Conservation (phyloP, 176 grass and related monocot species). For the Coix lacrymajobi region DNA sequence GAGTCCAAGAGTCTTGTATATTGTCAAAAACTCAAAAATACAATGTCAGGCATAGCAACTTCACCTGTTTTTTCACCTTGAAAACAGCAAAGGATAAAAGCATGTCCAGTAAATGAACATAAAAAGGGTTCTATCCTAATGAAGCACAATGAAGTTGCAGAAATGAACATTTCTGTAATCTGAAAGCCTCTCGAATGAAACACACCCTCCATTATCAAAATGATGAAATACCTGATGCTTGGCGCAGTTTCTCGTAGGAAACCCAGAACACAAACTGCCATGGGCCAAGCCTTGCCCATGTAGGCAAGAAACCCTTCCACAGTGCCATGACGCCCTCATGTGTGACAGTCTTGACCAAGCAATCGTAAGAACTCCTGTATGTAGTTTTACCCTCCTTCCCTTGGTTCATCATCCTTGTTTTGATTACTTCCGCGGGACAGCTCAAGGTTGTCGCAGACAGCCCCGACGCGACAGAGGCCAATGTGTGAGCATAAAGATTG, state of each 20-base stretch:
- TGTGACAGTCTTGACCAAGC: slow-evolving; percentile 67
- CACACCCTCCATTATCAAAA: slow-evolving; percentile 36
- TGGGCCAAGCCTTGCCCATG: slow-evolving; percentile 82
- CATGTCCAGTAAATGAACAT: background rate
- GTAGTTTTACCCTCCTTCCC: slow-evolving; percentile 24
- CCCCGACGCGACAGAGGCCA: slow-evolving; percentile 69
- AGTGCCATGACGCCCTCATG: slow-evolving; percentile 49
- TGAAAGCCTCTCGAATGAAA: background rate
- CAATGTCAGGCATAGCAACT: background rate
- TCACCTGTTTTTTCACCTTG: background rate
- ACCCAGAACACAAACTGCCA: slow-evolving; percentile 97
- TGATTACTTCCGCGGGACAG: slow-evolving; percentile 81
- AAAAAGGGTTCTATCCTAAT: background rate
- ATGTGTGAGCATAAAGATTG: slow-evolving; percentile 63
- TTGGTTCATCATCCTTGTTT: slow-evolving; percentile 93
- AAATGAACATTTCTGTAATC: background rate
- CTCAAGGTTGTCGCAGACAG: slow-evolving; percentile 57
- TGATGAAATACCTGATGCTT: slow-evolving; percentile 62
- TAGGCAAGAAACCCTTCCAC: slow-evolving; percentile 90
- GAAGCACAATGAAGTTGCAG: background rate
- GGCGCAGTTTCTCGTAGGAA: slow-evolving; percentile 69
- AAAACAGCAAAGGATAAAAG: background rate
- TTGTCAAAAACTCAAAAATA: background rate
- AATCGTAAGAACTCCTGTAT: slow-evolving; percentile 83
- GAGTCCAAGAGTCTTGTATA: background rate